Evolutionary conservation across 305 asterid genomes (phyloP).

Genomic region (Fraxinus albicans): DNA sequence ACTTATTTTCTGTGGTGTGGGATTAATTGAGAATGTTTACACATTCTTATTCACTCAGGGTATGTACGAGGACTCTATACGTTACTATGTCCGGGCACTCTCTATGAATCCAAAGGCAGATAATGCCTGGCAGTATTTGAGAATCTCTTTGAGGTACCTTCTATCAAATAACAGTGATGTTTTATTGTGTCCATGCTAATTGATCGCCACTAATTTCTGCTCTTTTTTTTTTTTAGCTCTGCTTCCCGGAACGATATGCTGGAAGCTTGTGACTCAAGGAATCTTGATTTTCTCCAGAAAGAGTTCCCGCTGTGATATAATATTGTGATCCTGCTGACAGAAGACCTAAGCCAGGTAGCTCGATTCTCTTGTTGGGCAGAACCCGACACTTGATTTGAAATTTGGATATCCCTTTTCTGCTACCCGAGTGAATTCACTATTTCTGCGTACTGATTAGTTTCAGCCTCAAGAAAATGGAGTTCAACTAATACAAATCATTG

Average conservation of each 20-base stretch:
- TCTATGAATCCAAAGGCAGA: constrained; percentile 93
- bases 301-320: constrained; percentile 53
- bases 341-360: not conserved
- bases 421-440: not conserved
- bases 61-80: constrained; percentile 93
- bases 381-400: not conserved
- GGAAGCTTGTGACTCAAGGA: constrained; percentile 83
- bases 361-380: not conserved
- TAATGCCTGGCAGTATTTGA: constrained; percentile 94
- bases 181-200: not conserved
- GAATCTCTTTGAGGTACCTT: constrained; percentile 84
- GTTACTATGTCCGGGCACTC: constrained; percentile 93
- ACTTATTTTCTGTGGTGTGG: not conserved
- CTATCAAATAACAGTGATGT: not conserved
- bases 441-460: not conserved
- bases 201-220: constrained; percentile 5
- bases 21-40: not conserved
- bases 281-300: constrained; percentile 58
- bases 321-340: not conserved
- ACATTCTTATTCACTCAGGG: constrained; percentile 49
- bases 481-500: not conserved
- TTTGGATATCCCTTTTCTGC: not conserved
- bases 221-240: constrained; percentile 47
- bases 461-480: not conserved
- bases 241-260: constrained; percentile 90